phyloP scores from a whole-genome alignment of 768 basidiomycete species.

The Coprinopsis strossmayeri region DNA sequence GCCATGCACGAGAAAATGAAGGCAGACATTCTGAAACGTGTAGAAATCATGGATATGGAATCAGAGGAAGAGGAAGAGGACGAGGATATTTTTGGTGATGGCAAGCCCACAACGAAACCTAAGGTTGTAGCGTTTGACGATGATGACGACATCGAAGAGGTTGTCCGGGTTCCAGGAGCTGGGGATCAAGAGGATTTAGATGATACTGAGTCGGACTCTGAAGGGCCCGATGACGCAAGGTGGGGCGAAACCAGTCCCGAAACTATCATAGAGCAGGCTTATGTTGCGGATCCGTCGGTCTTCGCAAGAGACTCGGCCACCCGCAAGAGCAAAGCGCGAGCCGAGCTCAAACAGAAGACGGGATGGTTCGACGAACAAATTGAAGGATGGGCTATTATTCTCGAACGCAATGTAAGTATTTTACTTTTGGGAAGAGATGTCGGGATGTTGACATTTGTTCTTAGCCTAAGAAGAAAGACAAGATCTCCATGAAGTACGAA shows the following conservation, averaged over 20 bases:
- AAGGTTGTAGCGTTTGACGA: conserved; percentile 6
- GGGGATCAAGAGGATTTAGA: conserved; percentile 15
- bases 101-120: neutral
- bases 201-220: conserved; percentile 48
- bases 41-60: conserved; percentile 42
- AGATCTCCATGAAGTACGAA: conserved; percentile 68
- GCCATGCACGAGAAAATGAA: conserved; percentile 71
- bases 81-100: conserved; percentile 7
- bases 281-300: conserved; percentile 63
- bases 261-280: conserved; percentile 68
- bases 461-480: conserved; percentile 64
- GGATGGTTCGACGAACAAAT: conserved; percentile 82
- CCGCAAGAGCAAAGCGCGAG: conserved; percentile 58
- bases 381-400: conserved; percentile 88
- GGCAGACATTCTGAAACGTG: conserved; percentile 71
- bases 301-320: conserved; percentile 77
- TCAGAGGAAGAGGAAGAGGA: conserved; percentile 54
- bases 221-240: conserved; percentile 35
- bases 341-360: conserved; percentile 62
- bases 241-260: conserved; percentile 35
- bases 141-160: conserved; percentile 8
- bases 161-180: conserved; percentile 9
- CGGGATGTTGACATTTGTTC: neutral
- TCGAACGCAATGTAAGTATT: conserved; percentile 75
- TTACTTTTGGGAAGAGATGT: neutral